Percentiles rank a stretch among this genome's conserved stretches.
These are phyloP conservation scores for Aspergillus texensis DNA, from an alignment of 2,329 filamentous ascomycete species.

Conservation along the genomic window DNA sequence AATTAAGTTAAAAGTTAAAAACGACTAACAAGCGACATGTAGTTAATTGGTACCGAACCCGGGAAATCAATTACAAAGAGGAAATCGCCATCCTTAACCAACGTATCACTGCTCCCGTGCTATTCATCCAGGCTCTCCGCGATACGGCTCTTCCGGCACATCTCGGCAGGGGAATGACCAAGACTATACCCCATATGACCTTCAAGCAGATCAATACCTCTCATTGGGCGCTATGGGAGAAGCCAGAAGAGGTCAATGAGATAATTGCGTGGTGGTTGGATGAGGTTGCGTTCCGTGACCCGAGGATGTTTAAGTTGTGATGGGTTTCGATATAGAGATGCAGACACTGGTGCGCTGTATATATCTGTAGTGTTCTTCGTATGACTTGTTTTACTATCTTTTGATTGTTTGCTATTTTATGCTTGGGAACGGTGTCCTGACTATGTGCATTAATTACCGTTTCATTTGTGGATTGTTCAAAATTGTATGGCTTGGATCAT, in stretches of 20 bases:
- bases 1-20: background rate
- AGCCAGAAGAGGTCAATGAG: constrained; percentile 69
- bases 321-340: background rate
- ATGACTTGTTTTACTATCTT: background rate
- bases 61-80: constrained; percentile 73
- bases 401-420: background rate
- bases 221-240: constrained; percentile 85
- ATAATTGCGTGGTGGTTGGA: constrained; percentile 70
- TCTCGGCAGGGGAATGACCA: constrained; percentile 73
- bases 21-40: constrained; percentile 1
- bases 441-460: background rate
- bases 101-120: constrained; percentile 62
- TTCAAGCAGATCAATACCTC: constrained; percentile 66
- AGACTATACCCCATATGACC: constrained; percentile 65
- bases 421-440: background rate
- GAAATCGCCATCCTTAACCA: constrained; percentile 54
- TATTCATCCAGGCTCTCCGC: constrained; percentile 73
- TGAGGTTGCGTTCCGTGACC: constrained; percentile 51
- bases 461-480: background rate
- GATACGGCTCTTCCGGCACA: constrained; percentile 73
- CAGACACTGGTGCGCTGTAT: background rate
- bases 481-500: background rate
- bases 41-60: constrained; percentile 84
- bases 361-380: background rate
- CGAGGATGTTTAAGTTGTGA: constrained; percentile 17